phyloP scores from a whole-genome alignment of 352 stramenopile genomes.

The Blastocystis sp. region DNA sequence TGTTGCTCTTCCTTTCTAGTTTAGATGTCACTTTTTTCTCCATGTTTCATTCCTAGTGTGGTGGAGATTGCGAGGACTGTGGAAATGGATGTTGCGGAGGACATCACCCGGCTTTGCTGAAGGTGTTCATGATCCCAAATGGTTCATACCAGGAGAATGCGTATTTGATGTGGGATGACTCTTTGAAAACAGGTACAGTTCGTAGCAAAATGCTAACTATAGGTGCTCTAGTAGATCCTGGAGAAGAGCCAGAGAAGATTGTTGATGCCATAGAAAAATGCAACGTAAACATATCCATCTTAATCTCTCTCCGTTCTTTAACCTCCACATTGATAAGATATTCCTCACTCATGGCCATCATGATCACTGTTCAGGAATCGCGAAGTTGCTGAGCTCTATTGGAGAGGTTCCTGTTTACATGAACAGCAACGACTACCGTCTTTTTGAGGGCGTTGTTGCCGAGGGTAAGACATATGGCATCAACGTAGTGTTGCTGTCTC shows the following conservation, averaged over 20 bases:
- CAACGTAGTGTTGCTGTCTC: background rate
- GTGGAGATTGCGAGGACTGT: background rate
- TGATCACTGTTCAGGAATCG: background rate
- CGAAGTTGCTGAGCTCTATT: background rate
- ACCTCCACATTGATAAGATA: background rate
- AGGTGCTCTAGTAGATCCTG: constrained; percentile 37
- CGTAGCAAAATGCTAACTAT: background rate
- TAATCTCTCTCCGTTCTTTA: background rate
- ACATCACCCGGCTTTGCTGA: background rate
- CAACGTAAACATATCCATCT: background rate
- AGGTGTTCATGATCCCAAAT: constrained; percentile 48
- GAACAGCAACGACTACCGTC: background rate
- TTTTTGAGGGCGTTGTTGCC: background rate
- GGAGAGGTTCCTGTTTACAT: background rate
- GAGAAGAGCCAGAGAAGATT: constrained; percentile 15
- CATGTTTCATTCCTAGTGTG: background rate
- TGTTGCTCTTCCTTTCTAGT: background rate
- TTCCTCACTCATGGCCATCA: constrained; percentile 21
- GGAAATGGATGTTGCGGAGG: background rate
- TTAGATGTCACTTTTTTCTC: background rate
- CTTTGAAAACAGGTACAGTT: background rate
- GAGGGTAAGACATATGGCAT: background rate
- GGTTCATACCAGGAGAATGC: constrained; percentile 15
- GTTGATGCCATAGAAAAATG: constrained; percentile 37
- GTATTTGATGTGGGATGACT: constrained; percentile 20